phyloP scores from a whole-genome alignment of 306 rosid genomes.

The Dalbergia cultrata region DNA sequence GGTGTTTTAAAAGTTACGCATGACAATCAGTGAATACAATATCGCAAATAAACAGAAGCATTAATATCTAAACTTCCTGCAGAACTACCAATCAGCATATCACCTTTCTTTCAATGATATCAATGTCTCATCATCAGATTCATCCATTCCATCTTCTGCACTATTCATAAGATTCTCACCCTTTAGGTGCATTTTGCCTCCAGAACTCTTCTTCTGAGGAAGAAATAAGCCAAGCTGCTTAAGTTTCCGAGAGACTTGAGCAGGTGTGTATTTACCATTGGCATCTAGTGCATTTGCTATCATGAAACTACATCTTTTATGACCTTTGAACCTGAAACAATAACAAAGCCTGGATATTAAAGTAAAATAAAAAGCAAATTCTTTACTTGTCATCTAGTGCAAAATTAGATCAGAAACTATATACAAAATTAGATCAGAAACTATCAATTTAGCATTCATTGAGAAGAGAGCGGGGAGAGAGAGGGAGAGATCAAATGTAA shows the following conservation, averaged over 20 bases:
- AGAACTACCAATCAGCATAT: constrained; percentile 25
- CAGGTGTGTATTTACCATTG: constrained; percentile 71
- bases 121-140: constrained; percentile 78
- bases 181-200: constrained; percentile 43
- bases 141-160: constrained; percentile 49
- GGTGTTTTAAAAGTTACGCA: constrained; percentile 19
- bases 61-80: not conserved
- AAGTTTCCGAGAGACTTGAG: constrained; percentile 83
- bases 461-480: not conserved
- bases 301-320: constrained; percentile 82
- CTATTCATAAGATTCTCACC: constrained; percentile 55
- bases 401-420: constrained; percentile 5
- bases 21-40: constrained; percentile 5
- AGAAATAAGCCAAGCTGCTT: constrained; percentile 80
- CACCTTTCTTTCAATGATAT: constrained; percentile 74
- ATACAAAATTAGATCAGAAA: not conserved
- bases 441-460: constrained; percentile 20
- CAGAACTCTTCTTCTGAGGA: constrained; percentile 62
- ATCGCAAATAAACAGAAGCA: constrained; percentile 1
- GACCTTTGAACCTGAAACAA: constrained; percentile 77
- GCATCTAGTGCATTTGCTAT: constrained; percentile 84
- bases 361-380: constrained; percentile 19
- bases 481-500: constrained; percentile 40
- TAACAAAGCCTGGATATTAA: constrained; percentile 34
- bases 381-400: not conserved